Evolutionary conservation across 768 basidiomycete species (phyloP), one percentile per base, ranked within the genome.

Genomic region (Podaxis mareebaensis): DNA sequence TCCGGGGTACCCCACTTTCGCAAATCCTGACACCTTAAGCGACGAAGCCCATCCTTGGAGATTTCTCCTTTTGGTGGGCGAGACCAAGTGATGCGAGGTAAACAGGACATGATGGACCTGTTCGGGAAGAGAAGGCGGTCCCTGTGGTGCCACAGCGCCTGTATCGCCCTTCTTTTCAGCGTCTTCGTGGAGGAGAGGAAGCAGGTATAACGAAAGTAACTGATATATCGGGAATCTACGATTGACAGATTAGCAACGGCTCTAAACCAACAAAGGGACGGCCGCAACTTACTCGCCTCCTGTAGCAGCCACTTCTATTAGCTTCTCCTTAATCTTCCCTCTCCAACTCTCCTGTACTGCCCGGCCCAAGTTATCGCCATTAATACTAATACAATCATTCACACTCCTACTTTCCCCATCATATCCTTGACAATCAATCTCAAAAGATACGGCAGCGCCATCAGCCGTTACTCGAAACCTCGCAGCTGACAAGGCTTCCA

Each of bases 1-100:
- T 3, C 90, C 90, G 12, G 91, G 91, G 71, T 91, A 83, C 0
- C 90, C 90, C 8, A 88, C 80, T 73, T 92, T 92, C 0, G 89
- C 85, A 70, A 91, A 92, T 0, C 91, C 90, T 1, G 75, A 66
- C 12, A 92, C 67, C 3, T 73, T 73, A 44, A 90, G 80, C 6
- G 82, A 77, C 13, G 80, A 77, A 1, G 86, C 80, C 83, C 88
- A 87, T 39, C 78, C 74, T 64, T 83, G 80, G 33, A 87, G 75
- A 64, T 82, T 78, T 39, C 84, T 80, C 59, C 89, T 79, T 74
- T 90, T 89, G 68, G 81, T 78, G 24, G 85, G 78, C 57, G 91
- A 87, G 44, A 85, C 74, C 60, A 90, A 82, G 71, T 90, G 89
- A 73, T 93, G 90, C 0, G 91, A 92, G 1, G 86, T 88, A 57